Evolutionary conservation across 345 rosid genomes (phyloP).

Genomic region (Draba incana): DNA sequence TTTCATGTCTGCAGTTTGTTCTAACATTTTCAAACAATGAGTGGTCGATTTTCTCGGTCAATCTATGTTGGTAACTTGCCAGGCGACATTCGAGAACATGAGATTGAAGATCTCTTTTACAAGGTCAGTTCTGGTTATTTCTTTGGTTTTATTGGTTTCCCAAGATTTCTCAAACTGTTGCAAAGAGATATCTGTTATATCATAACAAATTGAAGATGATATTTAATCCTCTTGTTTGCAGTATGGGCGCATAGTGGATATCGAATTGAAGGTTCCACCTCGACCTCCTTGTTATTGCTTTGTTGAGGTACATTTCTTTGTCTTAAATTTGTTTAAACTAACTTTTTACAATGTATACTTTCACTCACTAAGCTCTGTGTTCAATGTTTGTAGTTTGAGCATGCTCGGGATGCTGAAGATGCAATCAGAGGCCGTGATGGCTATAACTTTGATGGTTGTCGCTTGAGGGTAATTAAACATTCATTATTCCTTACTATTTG

Average conservation of each 20-base stretch:
- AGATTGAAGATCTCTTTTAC: slow-evolving; percentile 92
- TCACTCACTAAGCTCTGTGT: slow-evolving; percentile 27
- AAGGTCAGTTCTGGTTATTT: slow-evolving; percentile 57
- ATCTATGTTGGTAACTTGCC: slow-evolving; percentile 99
- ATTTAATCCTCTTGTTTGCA: slow-evolving; percentile 36
- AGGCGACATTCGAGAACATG: slow-evolving; percentile 77
- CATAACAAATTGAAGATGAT: not conserved
- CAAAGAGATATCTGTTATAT: not conserved
- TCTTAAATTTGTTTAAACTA: not conserved
- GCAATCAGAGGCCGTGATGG: slow-evolving; percentile 89
- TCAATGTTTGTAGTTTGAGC: slow-evolving; percentile 54
- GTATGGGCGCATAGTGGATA: slow-evolving; percentile 92
- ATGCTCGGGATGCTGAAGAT: slow-evolving; percentile 72
- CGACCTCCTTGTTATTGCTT: slow-evolving; percentile 96
- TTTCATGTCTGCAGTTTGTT: slow-evolving; percentile 35
- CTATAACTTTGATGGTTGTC: slow-evolving; percentile 76
- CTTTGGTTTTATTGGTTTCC: slow-evolving; percentile 13
- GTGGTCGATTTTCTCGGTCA: slow-evolving; percentile 95
- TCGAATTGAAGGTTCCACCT: slow-evolving; percentile 92
- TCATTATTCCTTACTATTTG: slow-evolving; percentile 4
- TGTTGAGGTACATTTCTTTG: slow-evolving; percentile 69
- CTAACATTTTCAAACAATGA: slow-evolving; percentile 56
- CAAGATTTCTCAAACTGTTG: not conserved
- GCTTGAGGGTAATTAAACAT: slow-evolving; percentile 56
- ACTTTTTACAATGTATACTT: not conserved